These are phyloP conservation scores for Penicillium arizonense DNA, from an alignment of 495 filamentous ascomycete genomes.

Conservation along the genomic window DNA sequence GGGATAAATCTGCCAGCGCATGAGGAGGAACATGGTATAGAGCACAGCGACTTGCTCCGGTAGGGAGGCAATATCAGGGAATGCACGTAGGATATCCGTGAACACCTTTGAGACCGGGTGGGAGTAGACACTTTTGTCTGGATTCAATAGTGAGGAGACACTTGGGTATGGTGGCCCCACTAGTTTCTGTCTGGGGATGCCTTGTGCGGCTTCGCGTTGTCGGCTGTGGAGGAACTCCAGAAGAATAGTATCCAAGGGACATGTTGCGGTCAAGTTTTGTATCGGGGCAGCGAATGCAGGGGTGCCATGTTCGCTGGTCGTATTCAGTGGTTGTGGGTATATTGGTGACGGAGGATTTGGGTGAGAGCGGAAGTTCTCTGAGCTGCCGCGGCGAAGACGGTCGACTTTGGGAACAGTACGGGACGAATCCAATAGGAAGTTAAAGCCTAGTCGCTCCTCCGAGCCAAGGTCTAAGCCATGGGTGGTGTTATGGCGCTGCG, in stretches of 20 bases:
- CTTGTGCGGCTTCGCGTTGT: slow-evolving; percentile 61
- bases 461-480: slow-evolving; percentile 57
- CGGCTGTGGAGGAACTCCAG: slow-evolving; percentile 73
- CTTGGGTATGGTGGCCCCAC: slow-evolving; percentile 74
- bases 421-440: slow-evolving; percentile 60
- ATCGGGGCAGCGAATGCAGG: slow-evolving; percentile 50
- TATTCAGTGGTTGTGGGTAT: slow-evolving; percentile 25
- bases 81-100: slow-evolving; percentile 74
- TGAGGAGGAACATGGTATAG: slow-evolving; percentile 79
- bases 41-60: slow-evolving; percentile 77
- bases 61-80: slow-evolving; percentile 64
- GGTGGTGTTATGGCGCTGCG: slow-evolving; percentile 53
- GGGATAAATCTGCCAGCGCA: slow-evolving; percentile 78
- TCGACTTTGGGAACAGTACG: slow-evolving; percentile 44
- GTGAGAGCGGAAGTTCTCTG: slow-evolving; percentile 25
- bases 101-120: slow-evolving; percentile 80
- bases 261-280: slow-evolving; percentile 61
- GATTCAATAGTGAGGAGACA: slow-evolving; percentile 71
- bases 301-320: slow-evolving; percentile 20
- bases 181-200: slow-evolving; percentile 57
- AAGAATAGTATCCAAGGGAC: slow-evolving; percentile 70
- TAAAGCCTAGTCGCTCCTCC: slow-evolving; percentile 63
- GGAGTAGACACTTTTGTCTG: slow-evolving; percentile 54
- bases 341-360: slow-evolving; percentile 21
- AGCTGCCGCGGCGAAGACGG: slow-evolving; percentile 31